phyloP scores from a whole-genome alignment of 1,139 yeast species.

The Yamadazyma diospyri region DNA sequence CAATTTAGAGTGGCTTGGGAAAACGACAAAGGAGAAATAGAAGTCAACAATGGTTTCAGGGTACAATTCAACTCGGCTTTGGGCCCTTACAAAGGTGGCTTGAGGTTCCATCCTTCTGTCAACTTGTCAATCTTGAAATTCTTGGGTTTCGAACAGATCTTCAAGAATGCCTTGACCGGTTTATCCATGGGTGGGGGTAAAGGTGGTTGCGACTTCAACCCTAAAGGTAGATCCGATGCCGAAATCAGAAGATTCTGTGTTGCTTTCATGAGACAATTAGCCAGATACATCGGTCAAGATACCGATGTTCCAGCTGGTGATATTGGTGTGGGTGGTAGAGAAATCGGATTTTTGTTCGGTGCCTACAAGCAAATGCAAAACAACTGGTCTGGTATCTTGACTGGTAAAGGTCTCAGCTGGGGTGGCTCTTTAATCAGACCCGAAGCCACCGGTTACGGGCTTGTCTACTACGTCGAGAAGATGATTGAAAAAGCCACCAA shows the following conservation, averaged over 20 bases:
- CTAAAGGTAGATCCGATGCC: slow-evolving; percentile 86
- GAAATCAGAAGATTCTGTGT: slow-evolving; percentile 97
- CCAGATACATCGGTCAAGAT: slow-evolving; percentile 94
- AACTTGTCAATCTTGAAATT: slow-evolving; percentile 92
- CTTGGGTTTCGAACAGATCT: slow-evolving; percentile 96
- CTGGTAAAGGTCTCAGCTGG: slow-evolving; percentile 97
- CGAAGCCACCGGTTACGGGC: slow-evolving; percentile 98
- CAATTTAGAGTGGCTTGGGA: slow-evolving; percentile 99
- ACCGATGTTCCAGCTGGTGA: slow-evolving; percentile 98
- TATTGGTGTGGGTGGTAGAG: slow-evolving; percentile 95
- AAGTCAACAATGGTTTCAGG: slow-evolving; percentile 96
- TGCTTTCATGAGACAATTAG: slow-evolving; percentile 92
- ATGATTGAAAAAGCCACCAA: slow-evolving; percentile 92
- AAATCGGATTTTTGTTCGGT: slow-evolving; percentile 82
- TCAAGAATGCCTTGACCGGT: slow-evolving; percentile 97
- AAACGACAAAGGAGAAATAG: slow-evolving; percentile 86
- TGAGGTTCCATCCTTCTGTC: slow-evolving; percentile 96
- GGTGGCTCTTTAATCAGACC: slow-evolving; percentile 99
- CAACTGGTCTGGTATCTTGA: slow-evolving; percentile 94
- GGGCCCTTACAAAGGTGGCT: slow-evolving; percentile 99
- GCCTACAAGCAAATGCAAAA: slow-evolving; percentile 91
- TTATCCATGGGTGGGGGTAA: slow-evolving; percentile 99
- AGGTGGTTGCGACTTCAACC: slow-evolving; percentile 98
- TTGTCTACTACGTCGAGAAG: slow-evolving; percentile 94
- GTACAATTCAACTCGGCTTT: slow-evolving; percentile 97